Evolutionary conservation across 2,329 filamentous ascomycete species (phyloP).

Genomic region (Exophiala dermatitidis): DNA sequence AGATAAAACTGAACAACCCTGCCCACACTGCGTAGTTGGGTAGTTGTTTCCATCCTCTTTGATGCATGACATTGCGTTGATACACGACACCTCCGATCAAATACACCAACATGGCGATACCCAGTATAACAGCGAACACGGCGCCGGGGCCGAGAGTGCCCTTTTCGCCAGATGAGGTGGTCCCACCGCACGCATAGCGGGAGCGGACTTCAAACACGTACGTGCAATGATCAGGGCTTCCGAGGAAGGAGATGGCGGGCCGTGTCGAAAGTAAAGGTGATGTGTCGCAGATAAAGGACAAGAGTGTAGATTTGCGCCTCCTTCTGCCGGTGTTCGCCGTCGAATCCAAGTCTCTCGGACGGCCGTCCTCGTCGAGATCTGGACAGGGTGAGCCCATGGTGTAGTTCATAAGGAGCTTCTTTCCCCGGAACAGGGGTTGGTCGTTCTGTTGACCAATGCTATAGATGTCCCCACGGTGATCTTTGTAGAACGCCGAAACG

Average conservation of each 20-base stretch:
- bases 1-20: conserved; percentile 74
- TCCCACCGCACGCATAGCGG: conserved; percentile 71
- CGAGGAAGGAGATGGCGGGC: conserved; percentile 66
- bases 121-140: conserved; percentile 80
- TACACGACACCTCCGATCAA: conserved; percentile 89
- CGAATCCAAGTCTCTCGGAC: conserved; percentile 17
- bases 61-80: conserved; percentile 88
- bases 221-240: conserved; percentile 80
- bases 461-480: conserved; percentile 17
- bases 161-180: conserved; percentile 40
- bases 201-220: conserved; percentile 95
- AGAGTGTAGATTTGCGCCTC: conserved; percentile 68
- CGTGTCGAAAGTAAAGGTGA: conserved; percentile 52
- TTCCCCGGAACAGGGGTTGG: conserved; percentile 43
- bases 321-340: conserved; percentile 10
- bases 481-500: conserved; percentile 45
- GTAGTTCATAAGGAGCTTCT: conserved; percentile 67
- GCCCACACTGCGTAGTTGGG: conserved; percentile 94
- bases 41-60: conserved; percentile 88
- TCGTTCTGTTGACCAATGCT: conserved; percentile 38
- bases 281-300: conserved; percentile 87
- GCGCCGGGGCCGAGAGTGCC: conserved; percentile 60
- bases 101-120: conserved; percentile 76
- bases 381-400: conserved; percentile 66
- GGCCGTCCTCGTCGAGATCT: conserved; percentile 26